Evolutionary conservation across 352 stramenopile species (phyloP).

Genomic region (Blastocystis sp.): DNA sequence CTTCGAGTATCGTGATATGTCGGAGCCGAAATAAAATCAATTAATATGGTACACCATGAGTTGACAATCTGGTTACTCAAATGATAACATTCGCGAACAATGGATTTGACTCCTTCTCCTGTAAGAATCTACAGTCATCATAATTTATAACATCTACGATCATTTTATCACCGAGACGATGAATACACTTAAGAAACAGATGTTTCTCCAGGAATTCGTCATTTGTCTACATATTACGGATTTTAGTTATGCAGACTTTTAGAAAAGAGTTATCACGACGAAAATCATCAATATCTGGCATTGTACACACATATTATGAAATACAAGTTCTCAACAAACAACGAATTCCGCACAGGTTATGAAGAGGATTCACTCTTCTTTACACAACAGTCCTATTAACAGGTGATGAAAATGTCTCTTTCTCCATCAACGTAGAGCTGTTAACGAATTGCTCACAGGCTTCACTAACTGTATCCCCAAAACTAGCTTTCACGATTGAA

Average conservation of each 20-base stretch:
- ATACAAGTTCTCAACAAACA: neutral
- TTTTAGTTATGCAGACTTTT: neutral
- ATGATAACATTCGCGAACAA: slow-evolving; percentile 50
- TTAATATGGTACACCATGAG: slow-evolving; percentile 14
- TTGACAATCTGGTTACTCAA: slow-evolving; percentile 42
- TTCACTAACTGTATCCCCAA: neutral
- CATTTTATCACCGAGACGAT: neutral
- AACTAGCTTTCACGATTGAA: neutral
- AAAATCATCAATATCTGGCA: slow-evolving; percentile 30
- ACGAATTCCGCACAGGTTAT: neutral
- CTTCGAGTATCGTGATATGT: neutral
- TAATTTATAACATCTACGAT: neutral
- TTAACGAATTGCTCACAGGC: neutral
- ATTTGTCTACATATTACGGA: neutral
- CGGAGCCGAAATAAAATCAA: slow-evolving; percentile 20
- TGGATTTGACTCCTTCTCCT: slow-evolving; percentile 19
- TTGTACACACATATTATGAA: neutral
- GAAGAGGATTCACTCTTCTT: too few species aligned
- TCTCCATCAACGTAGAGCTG: neutral
- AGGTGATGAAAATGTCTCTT: neutral
- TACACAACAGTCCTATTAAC: neutral
- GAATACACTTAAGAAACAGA: neutral
- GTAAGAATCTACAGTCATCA: neutral
- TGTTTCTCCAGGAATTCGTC: neutral
- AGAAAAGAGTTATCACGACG: neutral